Evolutionary conservation across 768 basidiomycete species (phyloP).

Genomic region (Cystobasidium ongulense): DNA sequence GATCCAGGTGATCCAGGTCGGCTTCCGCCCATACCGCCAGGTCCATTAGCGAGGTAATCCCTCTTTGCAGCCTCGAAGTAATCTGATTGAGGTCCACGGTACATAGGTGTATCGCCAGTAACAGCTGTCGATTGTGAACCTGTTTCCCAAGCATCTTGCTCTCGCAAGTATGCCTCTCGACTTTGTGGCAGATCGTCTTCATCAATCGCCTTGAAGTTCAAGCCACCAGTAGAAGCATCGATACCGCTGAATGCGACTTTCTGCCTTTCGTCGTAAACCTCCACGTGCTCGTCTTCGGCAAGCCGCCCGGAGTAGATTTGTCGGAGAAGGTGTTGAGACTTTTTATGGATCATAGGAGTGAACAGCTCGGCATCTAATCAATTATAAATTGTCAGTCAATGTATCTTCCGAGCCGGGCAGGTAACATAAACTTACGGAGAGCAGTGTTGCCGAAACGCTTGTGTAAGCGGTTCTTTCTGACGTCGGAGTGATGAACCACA

Average conservation of each 20-base stretch:
- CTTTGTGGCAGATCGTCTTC: conserved; percentile 38
- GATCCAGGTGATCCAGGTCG: conserved; percentile 10
- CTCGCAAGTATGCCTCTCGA: conserved; percentile 16
- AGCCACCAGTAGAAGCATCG: conserved; percentile 38
- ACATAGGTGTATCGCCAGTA: conserved; percentile 21
- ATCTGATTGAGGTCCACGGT: background rate
- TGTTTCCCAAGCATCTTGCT: conserved; percentile 36
- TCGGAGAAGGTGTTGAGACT: conserved; percentile 45
- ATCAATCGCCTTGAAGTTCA: conserved; percentile 43
- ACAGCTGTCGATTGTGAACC: conserved; percentile 29
- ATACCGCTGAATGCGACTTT: conserved; percentile 37
- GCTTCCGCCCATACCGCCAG: conserved; percentile 44
- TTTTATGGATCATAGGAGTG: conserved; percentile 47
- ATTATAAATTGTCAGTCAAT: background rate
- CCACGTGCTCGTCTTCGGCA: conserved; percentile 42
- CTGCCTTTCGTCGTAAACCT: conserved; percentile 42
- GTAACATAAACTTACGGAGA: conserved; percentile 51
- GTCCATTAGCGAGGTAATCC: conserved; percentile 32
- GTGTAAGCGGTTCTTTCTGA: conserved; percentile 63
- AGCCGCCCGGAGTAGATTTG: conserved; percentile 38
- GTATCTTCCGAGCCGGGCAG: background rate
- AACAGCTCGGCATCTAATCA: conserved; percentile 30
- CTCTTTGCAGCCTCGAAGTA: conserved; percentile 26
- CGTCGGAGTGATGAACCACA: conserved; percentile 68
- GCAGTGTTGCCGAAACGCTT: conserved; percentile 94